Percentiles rank a stretch among this genome's conserved stretches.
These are phyloP conservation scores for Solanum sejunctum DNA, from an alignment of 257 asterid genomes.

Conservation along the genomic window DNA sequence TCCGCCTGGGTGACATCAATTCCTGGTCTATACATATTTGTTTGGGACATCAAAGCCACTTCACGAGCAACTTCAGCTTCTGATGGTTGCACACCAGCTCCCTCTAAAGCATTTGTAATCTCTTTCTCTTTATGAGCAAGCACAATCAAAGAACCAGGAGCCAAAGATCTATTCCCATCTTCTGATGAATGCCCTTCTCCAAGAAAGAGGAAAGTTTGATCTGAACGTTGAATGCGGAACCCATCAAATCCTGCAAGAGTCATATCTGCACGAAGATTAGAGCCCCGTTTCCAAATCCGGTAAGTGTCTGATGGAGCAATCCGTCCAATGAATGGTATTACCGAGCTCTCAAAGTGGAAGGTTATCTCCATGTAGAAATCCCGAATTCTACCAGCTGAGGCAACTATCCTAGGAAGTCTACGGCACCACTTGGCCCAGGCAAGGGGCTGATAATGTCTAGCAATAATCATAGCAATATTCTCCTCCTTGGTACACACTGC, in stretches of 20 bases:
- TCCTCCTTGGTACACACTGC: slow-evolving; percentile 98
- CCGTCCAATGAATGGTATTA: slow-evolving; percentile 92
- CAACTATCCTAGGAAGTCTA: slow-evolving; percentile 96
- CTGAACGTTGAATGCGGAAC: slow-evolving; percentile 90
- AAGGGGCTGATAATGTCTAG: slow-evolving; percentile 93
- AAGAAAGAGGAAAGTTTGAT: slow-evolving; percentile 91
- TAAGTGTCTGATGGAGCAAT: slow-evolving; percentile 98
- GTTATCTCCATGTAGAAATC: slow-evolving; percentile 98
- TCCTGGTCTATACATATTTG: slow-evolving; percentile 98
- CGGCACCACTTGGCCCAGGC: slow-evolving; percentile 99
- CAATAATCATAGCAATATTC: slow-evolving; percentile 89
- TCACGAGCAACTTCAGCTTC: slow-evolving; percentile 97
- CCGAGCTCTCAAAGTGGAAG: slow-evolving; percentile 96
- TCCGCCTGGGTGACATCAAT: slow-evolving; percentile 98
- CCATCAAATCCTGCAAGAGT: slow-evolving; percentile 99
- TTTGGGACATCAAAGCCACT: slow-evolving; percentile 97
- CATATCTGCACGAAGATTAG: slow-evolving; percentile 99
- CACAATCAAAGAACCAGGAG: slow-evolving; percentile 92
- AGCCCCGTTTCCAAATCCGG: slow-evolving; percentile 93
- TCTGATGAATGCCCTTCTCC: slow-evolving; percentile 79
- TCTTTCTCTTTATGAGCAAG: slow-evolving; percentile 93
- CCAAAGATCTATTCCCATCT: slow-evolving; percentile 53
- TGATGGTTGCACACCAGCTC: slow-evolving; percentile 90
- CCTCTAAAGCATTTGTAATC: slow-evolving; percentile 91
- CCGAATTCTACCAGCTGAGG: slow-evolving; percentile 75